phyloP scores from a whole-genome alignment of 345 rosid species.

The Nephelium lappaceum region DNA sequence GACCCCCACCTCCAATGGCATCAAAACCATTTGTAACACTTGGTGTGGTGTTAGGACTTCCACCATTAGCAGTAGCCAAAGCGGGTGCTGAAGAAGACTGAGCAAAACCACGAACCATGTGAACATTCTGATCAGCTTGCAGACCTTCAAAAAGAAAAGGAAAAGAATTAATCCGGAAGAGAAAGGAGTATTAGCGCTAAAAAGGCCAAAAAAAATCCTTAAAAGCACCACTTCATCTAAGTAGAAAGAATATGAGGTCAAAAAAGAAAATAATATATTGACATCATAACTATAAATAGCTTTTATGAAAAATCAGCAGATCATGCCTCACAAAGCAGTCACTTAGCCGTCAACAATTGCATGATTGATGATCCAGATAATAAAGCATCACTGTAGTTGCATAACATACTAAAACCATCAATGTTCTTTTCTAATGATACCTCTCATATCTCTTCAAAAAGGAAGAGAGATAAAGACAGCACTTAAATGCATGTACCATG shows the following conservation, averaged over 20 bases:
- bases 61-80: slow-evolving; percentile 46
- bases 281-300: slow-evolving; percentile 4
- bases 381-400: not conserved
- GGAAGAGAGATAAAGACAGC: not conserved
- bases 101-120: slow-evolving; percentile 82
- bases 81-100: slow-evolving; percentile 58
- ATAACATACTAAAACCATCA: not conserved
- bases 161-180: slow-evolving; percentile 5
- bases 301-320: not conserved
- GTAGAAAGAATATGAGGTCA: not conserved
- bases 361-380: not conserved
- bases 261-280: not conserved
- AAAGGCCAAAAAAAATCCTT: not conserved
- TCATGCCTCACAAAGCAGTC: not conserved
- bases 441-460: not conserved
- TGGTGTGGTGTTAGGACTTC: slow-evolving; percentile 43
- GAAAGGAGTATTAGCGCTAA: not conserved
- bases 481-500: not conserved
- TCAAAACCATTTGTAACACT: slow-evolving; percentile 60
- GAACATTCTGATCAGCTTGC: slow-evolving; percentile 93
- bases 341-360: not conserved
- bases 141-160: slow-evolving; percentile 50
- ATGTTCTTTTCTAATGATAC: no score
- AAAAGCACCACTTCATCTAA: not conserved
- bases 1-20: slow-evolving; percentile 50